A percentile compares a stretch with the other conserved stretches of the same genome.
phyloP scores from a whole-genome alignment of 2,329 filamentous ascomycete genomes.

The Alternaria arborescens region DNA sequence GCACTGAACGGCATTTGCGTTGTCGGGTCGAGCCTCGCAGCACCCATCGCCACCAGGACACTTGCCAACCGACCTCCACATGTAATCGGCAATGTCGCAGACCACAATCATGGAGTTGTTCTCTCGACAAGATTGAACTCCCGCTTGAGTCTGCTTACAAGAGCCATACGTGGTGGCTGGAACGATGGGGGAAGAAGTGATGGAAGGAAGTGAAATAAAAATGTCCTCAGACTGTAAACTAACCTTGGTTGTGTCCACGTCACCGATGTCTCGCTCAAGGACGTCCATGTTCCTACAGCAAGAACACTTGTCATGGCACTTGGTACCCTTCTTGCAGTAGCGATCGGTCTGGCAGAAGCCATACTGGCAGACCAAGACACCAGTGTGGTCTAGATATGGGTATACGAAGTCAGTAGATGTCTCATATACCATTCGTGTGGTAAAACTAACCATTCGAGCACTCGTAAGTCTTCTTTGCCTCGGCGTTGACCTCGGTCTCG shows the following conservation, averaged over 20 bases:
- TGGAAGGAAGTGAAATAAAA: not conserved
- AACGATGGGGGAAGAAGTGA: not conserved
- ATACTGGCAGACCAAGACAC: constrained; percentile 19
- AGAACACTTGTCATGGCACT: constrained; percentile 19
- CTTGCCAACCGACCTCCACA: constrained; percentile 3
- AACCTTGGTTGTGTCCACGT: not conserved
- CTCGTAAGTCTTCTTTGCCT: constrained; percentile 10
- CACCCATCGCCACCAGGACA: constrained; percentile 4
- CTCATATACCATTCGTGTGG: not conserved
- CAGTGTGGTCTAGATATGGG: constrained; percentile 1
- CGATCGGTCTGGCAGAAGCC: constrained; percentile 23
- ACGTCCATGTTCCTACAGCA: constrained; percentile 17
- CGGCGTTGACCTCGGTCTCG: not conserved
- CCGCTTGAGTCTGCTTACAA: not conserved
- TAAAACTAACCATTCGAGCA: constrained; percentile 3
- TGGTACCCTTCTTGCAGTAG: constrained; percentile 17
- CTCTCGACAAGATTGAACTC: constrained; percentile 6
- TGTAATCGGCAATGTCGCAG: constrained; percentile 9
- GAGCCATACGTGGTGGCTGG: constrained; percentile 1
- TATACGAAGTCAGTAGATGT: not conserved
- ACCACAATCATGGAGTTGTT: constrained; percentile 5
- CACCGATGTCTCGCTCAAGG: not conserved
- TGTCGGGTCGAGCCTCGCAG: constrained; percentile 6
- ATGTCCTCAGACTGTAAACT: not conserved
- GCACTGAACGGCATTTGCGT: constrained; percentile 2